Base-by-base conservation (phyloP, 2,329 filamentous ascomycete species). In the Aspergillus oerlinghausenensis region DNA sequence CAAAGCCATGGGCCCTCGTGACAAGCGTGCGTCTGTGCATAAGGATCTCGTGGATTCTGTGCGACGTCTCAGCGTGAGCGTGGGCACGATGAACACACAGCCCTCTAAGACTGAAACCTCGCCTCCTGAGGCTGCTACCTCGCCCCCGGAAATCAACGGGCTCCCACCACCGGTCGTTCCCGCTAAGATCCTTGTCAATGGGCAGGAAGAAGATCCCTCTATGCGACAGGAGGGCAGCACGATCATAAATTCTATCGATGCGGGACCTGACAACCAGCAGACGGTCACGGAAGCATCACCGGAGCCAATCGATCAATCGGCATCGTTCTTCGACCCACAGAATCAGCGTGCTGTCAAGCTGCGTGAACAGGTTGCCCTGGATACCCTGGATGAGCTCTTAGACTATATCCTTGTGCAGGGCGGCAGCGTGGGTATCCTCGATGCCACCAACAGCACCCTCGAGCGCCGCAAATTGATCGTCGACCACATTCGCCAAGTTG, bases 361-460 rank as follows among this genome's bases (percentile, higher is more conserved):
- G 29, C 85, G 94, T 62, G 93, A 99, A 70, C 90, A 96, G 73
- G 90, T 96, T 38, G 94, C 94, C 4, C 84, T 97, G 73, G 89
- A 93, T 52, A 97, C 94, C 0, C 77, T 97, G 51, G 90, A 99
- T 66, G 94, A 99, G 70, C 80, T 97, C 8, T 76, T 99, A 49
- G 88, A 96, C 65, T 99, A 96, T 72, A 86, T 99, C 10, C 79
- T 97, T 35, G 80, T 87, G 25, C 82, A 87, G 54, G 90, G 88
- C 28, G 94, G 94, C 49, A 90, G 92, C 29, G 90, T 97, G 9
- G 94, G 94, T 40, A 97, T 99, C 61, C 84, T 99, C 11, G 94
- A 99, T 75, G 94, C 94, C 7, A 99, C 94, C 7, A 99, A 99
- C 77, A 97, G 92, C 77, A 99, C 94, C 0, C 82, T 96, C 51